Base-by-base conservation (phyloP, 2,329 filamentous ascomycete genomes). In the Cordyceps cateniannulata region DNA sequence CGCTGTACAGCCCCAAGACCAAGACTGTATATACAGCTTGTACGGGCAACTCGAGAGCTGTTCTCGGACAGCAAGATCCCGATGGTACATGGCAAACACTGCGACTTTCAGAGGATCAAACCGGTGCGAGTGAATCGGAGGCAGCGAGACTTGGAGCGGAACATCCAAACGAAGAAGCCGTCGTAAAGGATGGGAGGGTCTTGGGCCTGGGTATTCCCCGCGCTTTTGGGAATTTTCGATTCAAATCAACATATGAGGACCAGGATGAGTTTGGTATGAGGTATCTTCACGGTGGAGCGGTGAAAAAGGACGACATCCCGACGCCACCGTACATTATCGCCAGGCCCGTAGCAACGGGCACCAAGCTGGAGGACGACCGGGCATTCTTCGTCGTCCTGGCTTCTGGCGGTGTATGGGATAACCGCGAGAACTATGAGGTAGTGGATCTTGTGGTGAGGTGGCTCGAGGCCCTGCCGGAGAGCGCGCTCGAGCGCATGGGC, bases 241-340 rank as follows among this genome's bases (percentile, higher is more conserved):
- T 82, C 82, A 88, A 88, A 69, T 87, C 83, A 82, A 69, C 79
- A 10, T 66, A 78, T 18, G 73, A 77, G 4, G 69, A 81, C 5
- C 59, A 61, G 14, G 12, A 53, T 20, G 61, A 61, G 3, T 29
- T 64, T 10, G 42, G 45, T 22, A 75, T 81, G 62, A 75, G 75
- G 53, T 83, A 76, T 71, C 80, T 80, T 79, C 22, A 76, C 78
- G 0, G 63, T 65, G 1, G 24, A 12, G 7, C 50, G 42, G 48
- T 8, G 54, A 2, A 73, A 73, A 0, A 70, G 2, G 76, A 79
- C 2, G 69, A 74, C 18, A 70, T 72, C 59, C 69, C 73, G 48
- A 81, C 83, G 0, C 85, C 85, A 12, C 86, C 86, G 0, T 89
- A 89, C 68, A 70, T 88, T 57, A 88, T 82, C 0, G 85, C 85